These are phyloP conservation scores for Candida succiphila DNA, from an alignment of 805 yeast species.

Conservation along the genomic window DNA sequence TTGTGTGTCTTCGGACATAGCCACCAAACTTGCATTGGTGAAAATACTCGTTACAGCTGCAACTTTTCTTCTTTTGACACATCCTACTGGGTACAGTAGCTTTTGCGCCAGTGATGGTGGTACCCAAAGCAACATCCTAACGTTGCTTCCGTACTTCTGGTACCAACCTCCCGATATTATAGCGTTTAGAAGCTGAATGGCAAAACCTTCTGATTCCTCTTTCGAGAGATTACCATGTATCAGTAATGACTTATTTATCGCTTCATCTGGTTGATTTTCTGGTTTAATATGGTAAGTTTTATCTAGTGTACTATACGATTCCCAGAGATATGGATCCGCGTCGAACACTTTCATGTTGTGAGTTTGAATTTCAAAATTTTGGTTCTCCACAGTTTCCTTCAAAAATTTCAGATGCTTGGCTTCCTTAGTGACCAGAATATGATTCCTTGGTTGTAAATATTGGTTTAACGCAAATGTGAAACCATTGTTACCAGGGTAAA, in stretches of 20 bases:
- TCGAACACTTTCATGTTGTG: conserved; percentile 22
- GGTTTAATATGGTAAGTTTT: not conserved
- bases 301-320: conserved; percentile 34
- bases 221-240: conserved; percentile 19
- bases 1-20: not conserved
- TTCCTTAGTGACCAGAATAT: conserved; percentile 36
- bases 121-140: conserved; percentile 53
- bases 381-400: conserved; percentile 8
- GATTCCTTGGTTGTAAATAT: conserved; percentile 49
- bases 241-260: conserved; percentile 18
- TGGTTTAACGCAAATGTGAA: conserved; percentile 56
- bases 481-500: conserved; percentile 49
- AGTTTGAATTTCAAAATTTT: not conserved
- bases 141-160: conserved; percentile 57
- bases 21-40: not conserved
- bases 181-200: conserved; percentile 70
- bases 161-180: conserved; percentile 66
- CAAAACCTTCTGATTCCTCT: conserved; percentile 51
- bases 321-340: conserved; percentile 62
- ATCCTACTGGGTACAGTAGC: not conserved
- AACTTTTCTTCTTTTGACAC: not conserved
- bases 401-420: conserved; percentile 12
- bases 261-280: not conserved
- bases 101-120: conserved; percentile 36
- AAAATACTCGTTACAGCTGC: not conserved